Evolutionary conservation across 225 moss, liverwort and hornwort species (phyloP).

Genomic region (Antitrichia curtipendula): DNA sequence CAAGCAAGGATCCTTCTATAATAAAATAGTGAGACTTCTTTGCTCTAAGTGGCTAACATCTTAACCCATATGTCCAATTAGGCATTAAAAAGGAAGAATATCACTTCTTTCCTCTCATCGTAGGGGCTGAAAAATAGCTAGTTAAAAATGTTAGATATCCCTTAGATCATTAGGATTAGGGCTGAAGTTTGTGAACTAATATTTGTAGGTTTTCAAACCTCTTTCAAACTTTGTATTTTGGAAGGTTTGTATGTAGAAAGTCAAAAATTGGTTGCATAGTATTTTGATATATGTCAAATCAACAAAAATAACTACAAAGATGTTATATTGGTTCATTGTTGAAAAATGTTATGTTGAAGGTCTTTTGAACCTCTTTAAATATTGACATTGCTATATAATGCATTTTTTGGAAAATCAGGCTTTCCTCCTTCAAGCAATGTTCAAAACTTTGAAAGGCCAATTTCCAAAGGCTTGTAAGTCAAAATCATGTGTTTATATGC

Average conservation of each 20-base stretch:
- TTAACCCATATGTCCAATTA: not conserved
- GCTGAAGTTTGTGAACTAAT: not conserved
- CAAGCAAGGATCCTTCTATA: not conserved
- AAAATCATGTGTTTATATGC: not conserved
- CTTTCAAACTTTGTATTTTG: not conserved
- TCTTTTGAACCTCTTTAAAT: not conserved
- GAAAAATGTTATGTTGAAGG: not conserved
- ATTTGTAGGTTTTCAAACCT: not conserved
- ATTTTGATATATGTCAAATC: not conserved
- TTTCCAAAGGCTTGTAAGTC: not conserved
- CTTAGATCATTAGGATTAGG: not conserved
- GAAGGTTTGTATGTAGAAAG: not conserved
- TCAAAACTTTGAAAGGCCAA: not conserved
- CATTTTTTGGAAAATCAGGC: accelerated
- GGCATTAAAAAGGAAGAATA: not conserved
- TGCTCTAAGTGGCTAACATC: not conserved
- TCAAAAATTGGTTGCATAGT: accelerated
- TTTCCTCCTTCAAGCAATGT: not conserved
- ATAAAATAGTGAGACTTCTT: not conserved
- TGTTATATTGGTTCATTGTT: not conserved
- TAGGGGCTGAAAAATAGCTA: accelerated
- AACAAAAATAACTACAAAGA: not conserved
- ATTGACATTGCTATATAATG: not conserved
- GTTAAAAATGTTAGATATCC: accelerated
- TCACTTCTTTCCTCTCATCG: not conserved